Conservation (phyloP, 2,329 filamentous ascomycete genomes). For the Penicillium rolfsii region DNA sequence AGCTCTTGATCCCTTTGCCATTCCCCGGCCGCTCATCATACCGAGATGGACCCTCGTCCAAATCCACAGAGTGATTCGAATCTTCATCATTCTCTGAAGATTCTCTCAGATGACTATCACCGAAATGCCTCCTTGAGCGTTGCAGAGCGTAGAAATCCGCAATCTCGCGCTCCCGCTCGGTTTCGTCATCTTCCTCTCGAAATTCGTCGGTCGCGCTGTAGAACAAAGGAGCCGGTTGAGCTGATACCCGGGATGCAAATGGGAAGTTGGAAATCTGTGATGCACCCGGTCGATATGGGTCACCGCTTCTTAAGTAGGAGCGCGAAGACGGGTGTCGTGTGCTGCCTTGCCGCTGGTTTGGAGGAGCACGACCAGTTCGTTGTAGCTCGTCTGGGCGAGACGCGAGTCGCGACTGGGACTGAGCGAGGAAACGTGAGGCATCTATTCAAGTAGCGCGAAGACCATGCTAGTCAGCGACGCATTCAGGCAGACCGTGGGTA, state of each 20-base stretch:
- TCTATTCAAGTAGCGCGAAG: conserved; percentile 59
- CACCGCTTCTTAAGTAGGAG: conserved; percentile 60
- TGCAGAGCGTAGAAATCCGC: conserved; percentile 94
- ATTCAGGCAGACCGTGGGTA: background rate
- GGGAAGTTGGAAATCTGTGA: conserved; percentile 76
- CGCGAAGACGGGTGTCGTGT: conserved; percentile 55
- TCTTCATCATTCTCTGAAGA: conserved; percentile 82
- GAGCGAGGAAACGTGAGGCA: conserved; percentile 93
- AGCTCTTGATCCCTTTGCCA: conserved; percentile 59
- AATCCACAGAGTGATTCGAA: conserved; percentile 61
- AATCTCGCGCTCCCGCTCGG: conserved; percentile 85
- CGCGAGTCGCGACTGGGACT: conserved; percentile 90
- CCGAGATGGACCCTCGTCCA: conserved; percentile 53
- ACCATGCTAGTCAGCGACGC: background rate
- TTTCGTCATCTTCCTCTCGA: conserved; percentile 88
- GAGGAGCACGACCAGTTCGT: conserved; percentile 53
- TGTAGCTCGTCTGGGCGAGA: conserved; percentile 63
- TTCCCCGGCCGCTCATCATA: conserved; percentile 44
- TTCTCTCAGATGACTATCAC: conserved; percentile 78
- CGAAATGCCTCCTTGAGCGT: conserved; percentile 84
- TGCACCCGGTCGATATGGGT: conserved; percentile 75
- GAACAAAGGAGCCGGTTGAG: conserved; percentile 88
- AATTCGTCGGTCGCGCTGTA: conserved; percentile 90
- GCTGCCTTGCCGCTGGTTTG: conserved; percentile 49
- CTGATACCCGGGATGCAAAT: conserved; percentile 75